phyloP scores from a whole-genome alignment of 2,329 filamentous ascomycete genomes.

The Xylaria sp. region DNA sequence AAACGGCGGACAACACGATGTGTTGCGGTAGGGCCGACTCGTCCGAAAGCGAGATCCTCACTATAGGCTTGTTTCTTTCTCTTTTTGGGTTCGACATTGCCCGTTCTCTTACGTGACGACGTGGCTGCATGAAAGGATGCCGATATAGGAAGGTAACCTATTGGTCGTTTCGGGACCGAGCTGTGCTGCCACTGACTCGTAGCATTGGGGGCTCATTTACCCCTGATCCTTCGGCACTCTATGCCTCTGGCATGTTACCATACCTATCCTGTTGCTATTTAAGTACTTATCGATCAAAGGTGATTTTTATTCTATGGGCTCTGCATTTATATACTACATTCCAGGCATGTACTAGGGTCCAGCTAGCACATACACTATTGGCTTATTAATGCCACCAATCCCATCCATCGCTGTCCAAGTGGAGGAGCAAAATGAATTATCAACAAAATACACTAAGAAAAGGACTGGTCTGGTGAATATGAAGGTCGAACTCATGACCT shows the following conservation, averaged over 20 bases:
- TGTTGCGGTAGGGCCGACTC: background rate
- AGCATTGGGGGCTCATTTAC: conserved; percentile 1
- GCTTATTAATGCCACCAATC: too few relatives aligned
- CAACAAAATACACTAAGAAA: too few relatives aligned
- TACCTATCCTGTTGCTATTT: too few relatives aligned
- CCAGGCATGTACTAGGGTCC: too few relatives aligned
- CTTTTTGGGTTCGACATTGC: background rate
- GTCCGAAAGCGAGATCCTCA: background rate
- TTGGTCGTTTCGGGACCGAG: background rate
- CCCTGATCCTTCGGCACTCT: conserved; percentile 9
- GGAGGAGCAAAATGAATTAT: too few relatives aligned
- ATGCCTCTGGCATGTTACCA: background rate
- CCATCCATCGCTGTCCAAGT: too few relatives aligned
- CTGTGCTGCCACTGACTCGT: background rate
- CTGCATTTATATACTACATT: too few relatives aligned
- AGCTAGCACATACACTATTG: too few relatives aligned
- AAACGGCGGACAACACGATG: background rate
- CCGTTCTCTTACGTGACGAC: background rate
- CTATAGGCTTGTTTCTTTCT: background rate
- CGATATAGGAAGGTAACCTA: background rate
- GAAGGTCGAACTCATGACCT: too few relatives aligned
- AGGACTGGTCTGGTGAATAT: too few relatives aligned
- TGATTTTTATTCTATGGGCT: too few relatives aligned
- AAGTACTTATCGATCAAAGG: too few relatives aligned
- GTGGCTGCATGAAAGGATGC: background rate